Conservation (phyloP, 2,329 filamentous ascomycete species). For the Podosphaera aphanis region DNA sequence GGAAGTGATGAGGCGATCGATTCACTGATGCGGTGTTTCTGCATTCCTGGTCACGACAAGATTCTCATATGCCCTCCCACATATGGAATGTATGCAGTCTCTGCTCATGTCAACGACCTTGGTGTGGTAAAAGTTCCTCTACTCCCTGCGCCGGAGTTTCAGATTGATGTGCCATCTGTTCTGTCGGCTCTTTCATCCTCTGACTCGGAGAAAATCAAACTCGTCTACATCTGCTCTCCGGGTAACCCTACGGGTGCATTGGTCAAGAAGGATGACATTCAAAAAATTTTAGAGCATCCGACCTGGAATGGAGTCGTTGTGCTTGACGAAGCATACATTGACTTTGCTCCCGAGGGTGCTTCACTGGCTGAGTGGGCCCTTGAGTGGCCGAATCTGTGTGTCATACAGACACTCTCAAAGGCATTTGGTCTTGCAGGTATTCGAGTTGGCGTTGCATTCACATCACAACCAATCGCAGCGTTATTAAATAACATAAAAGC, state of each 20-base stretch:
- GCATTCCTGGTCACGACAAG: conserved; percentile 62
- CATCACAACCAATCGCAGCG: conserved; percentile 46
- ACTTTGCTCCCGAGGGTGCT: conserved; percentile 60
- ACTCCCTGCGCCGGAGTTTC: conserved; percentile 46
- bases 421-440: conserved; percentile 92
- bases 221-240: conserved; percentile 81
- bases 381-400: conserved; percentile 85
- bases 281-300: conserved; percentile 53
- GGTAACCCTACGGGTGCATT: conserved; percentile 79
- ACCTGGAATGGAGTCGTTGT: conserved; percentile 91
- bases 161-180: conserved; percentile 48
- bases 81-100: conserved; percentile 95
- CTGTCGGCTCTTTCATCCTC: conserved; percentile 34
- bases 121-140: conserved; percentile 69
- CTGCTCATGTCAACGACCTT: conserved; percentile 83
- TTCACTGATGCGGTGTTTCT: conserved; percentile 80
- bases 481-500: conserved; percentile 86
- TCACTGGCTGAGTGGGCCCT: conserved; percentile 78
- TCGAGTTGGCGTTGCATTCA: conserved; percentile 67
- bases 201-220: conserved; percentile 45
- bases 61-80: conserved; percentile 91
- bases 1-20: conserved; percentile 96
- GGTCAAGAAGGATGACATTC: conserved; percentile 52
- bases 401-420: conserved; percentile 97
- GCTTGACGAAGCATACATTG: conserved; percentile 87